These are phyloP conservation scores for Starmerella tilneyi DNA, from an alignment of 805 yeast species.

Conservation along the genomic window DNA sequence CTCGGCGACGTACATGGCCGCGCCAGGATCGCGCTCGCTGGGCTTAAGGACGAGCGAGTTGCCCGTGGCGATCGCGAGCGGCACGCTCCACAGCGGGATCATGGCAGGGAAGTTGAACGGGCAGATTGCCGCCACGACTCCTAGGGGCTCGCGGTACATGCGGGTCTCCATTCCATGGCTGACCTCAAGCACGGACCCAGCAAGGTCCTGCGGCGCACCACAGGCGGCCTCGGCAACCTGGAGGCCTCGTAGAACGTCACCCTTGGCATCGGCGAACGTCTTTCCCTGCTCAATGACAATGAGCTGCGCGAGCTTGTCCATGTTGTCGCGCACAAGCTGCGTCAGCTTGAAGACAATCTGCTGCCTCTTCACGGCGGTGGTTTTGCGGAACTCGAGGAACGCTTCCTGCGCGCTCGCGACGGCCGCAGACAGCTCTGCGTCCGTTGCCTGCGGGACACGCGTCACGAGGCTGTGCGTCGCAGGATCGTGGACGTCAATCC, in stretches of 20 bases:
- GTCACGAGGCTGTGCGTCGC: conserved; percentile 59
- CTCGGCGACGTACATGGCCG: conserved; percentile 64
- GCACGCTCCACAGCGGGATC: conserved; percentile 65
- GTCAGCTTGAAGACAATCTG: conserved; percentile 62
- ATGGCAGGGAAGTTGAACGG: conserved; percentile 80
- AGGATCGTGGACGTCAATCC: conserved; percentile 69
- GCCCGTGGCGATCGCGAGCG: conserved; percentile 56
- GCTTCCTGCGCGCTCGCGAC: conserved; percentile 54
- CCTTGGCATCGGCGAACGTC: conserved; percentile 63
- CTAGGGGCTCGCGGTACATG: conserved; percentile 60
- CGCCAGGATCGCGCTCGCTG: conserved; percentile 71
- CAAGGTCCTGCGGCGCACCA: conserved; percentile 48
- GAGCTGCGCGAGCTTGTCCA: conserved; percentile 56
- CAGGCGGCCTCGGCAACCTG: conserved; percentile 74
- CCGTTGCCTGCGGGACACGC: conserved; percentile 63
- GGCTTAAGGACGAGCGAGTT: conserved; percentile 64
- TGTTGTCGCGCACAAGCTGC: conserved; percentile 49
- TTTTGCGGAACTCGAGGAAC: conserved; percentile 48
- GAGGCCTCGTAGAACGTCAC: conserved; percentile 64
- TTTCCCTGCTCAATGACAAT: conserved; percentile 68
- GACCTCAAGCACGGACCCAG: conserved; percentile 56
- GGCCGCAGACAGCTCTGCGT: conserved; percentile 53
- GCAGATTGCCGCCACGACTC: conserved; percentile 66
- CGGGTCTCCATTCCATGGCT: conserved; percentile 67
- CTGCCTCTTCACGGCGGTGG: conserved; percentile 42